Evolutionary conservation across 2,329 filamentous ascomycete species (phyloP).

Genomic region (Hymenoscyphus occultus): DNA sequence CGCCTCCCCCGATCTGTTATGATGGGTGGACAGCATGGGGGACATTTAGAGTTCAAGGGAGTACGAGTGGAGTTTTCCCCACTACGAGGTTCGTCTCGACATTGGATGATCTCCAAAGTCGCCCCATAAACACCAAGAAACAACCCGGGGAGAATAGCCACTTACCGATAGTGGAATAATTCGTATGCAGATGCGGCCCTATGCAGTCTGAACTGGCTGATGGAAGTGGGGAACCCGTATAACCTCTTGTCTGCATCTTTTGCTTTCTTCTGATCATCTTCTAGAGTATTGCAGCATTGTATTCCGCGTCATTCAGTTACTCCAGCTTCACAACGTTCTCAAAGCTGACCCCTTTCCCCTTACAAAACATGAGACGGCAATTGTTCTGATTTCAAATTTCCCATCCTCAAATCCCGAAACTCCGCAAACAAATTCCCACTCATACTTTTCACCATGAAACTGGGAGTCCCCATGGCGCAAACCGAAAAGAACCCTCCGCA

Average conservation of each 20-base stretch:
- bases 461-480: background rate
- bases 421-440: background rate
- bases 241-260: background rate
- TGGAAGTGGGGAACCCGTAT: conserved; percentile 2
- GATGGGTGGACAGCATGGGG: background rate
- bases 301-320: background rate
- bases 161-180: background rate
- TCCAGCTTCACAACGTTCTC: background rate
- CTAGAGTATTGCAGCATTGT: background rate
- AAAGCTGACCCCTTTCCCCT: background rate
- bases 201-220: background rate
- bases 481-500: background rate
- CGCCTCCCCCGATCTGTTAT: background rate
- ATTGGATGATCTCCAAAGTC: background rate
- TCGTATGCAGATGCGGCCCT: background rate
- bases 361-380: background rate
- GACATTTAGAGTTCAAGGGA: conserved; percentile 2
- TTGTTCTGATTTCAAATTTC: background rate
- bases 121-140: background rate
- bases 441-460: background rate
- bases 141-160: background rate
- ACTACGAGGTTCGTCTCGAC: background rate
- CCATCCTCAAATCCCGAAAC: background rate
- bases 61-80: background rate
- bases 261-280: background rate